phyloP scores from a whole-genome alignment of 164 flowering plant genomes.

The Aristolochia contorta region DNA sequence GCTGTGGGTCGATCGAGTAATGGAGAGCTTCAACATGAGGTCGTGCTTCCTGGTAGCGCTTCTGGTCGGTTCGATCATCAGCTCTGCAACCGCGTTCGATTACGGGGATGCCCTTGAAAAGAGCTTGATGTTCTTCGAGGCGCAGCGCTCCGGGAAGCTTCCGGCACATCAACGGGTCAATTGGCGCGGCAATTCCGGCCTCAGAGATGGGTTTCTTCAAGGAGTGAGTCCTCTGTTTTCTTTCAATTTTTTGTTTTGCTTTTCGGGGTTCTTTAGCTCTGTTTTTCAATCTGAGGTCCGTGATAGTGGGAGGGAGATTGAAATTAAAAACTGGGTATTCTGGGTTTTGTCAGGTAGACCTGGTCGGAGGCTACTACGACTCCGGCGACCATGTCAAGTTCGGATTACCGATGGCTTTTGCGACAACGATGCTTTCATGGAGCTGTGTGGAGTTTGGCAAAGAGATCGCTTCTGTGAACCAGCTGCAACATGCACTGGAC shows the following conservation, averaged over 20 bases:
- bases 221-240: conserved; percentile 27
- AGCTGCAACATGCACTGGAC: conserved; percentile 38
- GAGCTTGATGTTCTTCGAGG: conserved; percentile 65
- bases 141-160: conserved; percentile 74
- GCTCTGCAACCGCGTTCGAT: conserved; percentile 17
- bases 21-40: too few relatives aligned
- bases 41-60: too few relatives aligned
- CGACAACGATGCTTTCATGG: conserved; percentile 75
- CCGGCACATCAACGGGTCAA: conserved; percentile 38
- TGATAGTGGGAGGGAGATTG: background rate
- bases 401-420: conserved; percentile 79
- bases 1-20: too few relatives aligned
- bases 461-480: conserved; percentile 34
- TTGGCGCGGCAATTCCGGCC: conserved; percentile 78
- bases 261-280: background rate
- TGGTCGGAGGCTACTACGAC: conserved; percentile 91
- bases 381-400: conserved; percentile 93
- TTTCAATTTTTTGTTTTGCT: background rate
- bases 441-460: conserved; percentile 46
- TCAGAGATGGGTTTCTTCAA: conserved; percentile 51
- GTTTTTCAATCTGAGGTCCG: background rate
- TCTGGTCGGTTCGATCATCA: too few relatives aligned
- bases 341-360: conserved; percentile 41
- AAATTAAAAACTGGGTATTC: background rate
- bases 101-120: conserved; percentile 58